Conservation (phyloP, 305 asterid genomes). For the Ruellia speciosa region DNA sequence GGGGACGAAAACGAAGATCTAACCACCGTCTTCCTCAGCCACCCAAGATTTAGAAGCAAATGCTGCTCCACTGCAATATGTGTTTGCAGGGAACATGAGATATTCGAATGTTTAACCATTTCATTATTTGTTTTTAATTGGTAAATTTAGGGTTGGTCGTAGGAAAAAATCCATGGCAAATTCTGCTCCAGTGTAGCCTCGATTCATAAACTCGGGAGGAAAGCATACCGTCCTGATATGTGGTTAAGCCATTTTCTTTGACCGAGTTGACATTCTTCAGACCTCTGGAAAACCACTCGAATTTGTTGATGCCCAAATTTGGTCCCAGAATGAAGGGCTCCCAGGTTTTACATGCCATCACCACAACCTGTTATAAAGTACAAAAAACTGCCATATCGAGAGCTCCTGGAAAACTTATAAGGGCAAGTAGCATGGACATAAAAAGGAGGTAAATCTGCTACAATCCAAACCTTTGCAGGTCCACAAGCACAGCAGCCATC, state of each 20-base stretch:
- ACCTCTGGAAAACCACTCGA: constrained; percentile 22
- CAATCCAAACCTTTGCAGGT: no score
- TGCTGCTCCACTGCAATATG: constrained; percentile 39
- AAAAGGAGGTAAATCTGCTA: no score
- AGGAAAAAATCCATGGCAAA: no score
- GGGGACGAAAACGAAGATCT: constrained; percentile 41
- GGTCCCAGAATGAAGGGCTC: constrained; percentile 32
- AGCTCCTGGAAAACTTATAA: no score
- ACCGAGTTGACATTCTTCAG: not conserved
- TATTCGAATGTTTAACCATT: no score
- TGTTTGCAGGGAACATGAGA: constrained; percentile 26
- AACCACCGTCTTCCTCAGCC: constrained; percentile 44
- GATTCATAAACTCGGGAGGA: constrained; percentile 21
- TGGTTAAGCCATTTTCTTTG: not conserved
- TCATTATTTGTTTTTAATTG: no score
- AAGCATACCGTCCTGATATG: constrained; percentile 8
- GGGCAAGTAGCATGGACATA: no score
- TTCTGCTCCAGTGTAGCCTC: constrained; percentile 28
- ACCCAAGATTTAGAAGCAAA: constrained; percentile 32
- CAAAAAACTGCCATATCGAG: no score
- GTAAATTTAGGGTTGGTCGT: no score
- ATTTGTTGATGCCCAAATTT: constrained; percentile 19
- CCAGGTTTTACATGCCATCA: constrained; percentile 25
- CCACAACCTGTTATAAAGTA: constrained; percentile 36
- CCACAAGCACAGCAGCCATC: no score